Conservation (phyloP, 805 yeast genomes). For the Ascoidea tarda region DNA sequence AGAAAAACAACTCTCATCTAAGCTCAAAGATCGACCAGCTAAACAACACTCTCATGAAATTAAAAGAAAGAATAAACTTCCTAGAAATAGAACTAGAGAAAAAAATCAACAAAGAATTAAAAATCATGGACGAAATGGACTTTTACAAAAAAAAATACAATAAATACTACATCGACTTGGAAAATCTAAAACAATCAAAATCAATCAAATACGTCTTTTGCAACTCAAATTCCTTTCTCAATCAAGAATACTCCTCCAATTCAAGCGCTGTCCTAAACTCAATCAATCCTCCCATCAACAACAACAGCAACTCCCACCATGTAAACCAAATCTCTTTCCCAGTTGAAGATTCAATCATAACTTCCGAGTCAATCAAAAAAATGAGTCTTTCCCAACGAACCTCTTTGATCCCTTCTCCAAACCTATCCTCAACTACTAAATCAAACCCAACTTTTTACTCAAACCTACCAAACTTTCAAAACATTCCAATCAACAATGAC, state of each 20-base stretch:
- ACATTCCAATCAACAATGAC: neutral
- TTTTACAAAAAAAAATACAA: too few species aligned
- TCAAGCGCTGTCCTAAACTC: neutral
- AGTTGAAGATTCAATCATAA: too few species aligned
- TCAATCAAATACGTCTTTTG: neutral
- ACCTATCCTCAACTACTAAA: neutral
- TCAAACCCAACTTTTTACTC: neutral
- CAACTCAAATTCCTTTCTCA: neutral
- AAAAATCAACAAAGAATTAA: neutral
- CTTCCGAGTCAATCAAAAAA: neutral
- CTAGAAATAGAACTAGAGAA: neutral
- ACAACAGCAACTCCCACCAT: too few species aligned
- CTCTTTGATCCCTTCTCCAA: neutral
- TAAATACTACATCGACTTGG: neutral
- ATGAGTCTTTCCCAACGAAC: too few species aligned
- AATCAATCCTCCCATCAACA: neutral
- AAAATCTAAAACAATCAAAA: neutral
- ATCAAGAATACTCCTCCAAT: neutral
- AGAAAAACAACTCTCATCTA: neutral
- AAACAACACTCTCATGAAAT: neutral
- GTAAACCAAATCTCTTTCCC: too few species aligned
- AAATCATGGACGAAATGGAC: neutral
- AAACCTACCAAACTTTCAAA: too few species aligned
- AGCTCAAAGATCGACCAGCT: neutral
- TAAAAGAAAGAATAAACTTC: neutral